Evolutionary conservation across 805 yeast genomes (phyloP), one percentile per base, ranked within the genome.

Genomic region (Alloascoidea hylecoeti): DNA sequence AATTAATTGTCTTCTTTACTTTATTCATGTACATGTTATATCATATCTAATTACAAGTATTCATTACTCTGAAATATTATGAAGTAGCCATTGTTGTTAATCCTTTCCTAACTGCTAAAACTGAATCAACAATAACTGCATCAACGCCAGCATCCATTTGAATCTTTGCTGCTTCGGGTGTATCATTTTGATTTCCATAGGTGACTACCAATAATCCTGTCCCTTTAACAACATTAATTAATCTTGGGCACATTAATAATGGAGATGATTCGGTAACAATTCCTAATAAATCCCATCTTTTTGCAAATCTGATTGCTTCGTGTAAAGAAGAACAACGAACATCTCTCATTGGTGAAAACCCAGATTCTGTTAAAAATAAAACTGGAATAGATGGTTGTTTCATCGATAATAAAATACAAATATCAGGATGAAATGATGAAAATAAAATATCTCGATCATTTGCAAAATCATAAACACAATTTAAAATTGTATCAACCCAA

Each of bases 101-200:
- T 4, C 83, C 95, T 48, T 79, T 79, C 52, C 95, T 68, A n/a
- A 88, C 94, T 0, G 95, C 96, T 50, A 88, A 64, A 2, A 89
- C 97, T 39, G 84, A 78, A 57, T 89, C 97, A 2, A 84, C 96
- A 58, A 89, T 89, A n/a, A 89, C 96, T 0, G 98, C 98, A 64
- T 89, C 97, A 9, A 89, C 95, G 5, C 97, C 97, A 3, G 94
- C 88, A 44, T 74, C 75, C 78, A 89, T 78, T 57, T 89, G 96
- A 41, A 81, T 62, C 46, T 75, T 76, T 18, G 94, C 86, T 43
- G 76, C 75, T 41, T 73, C 85, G 0, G 96, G 95, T 27, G 74
- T 75, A 49, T 89, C 89, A 55, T 89, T 89, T 52, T 70, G 67
- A 1, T 71, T 68, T 18, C 97, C 97, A 49, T 89, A 89, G 0